Percentiles rank a stretch among this genome's conserved stretches.
These are phyloP conservation scores for Thamnidium elegans DNA, from an alignment of 192 early-diverging fungal species.

Conservation along the genomic window DNA sequence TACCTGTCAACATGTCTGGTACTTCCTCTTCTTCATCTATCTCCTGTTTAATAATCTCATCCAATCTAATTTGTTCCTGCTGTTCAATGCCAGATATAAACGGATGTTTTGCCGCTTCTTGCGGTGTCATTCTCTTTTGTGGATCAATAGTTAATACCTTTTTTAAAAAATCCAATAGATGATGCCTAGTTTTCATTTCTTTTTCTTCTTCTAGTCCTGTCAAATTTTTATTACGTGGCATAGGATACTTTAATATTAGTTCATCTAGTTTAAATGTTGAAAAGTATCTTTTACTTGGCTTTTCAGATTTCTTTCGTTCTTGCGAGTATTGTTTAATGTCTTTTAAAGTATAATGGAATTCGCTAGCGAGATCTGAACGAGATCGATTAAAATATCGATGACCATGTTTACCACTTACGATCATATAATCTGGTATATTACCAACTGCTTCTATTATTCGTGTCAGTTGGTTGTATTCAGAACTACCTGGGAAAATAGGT, in stretches of 20 bases:
- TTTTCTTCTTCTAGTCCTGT: not conserved
- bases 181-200: slow-evolving; percentile 5
- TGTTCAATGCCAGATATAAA: not conserved
- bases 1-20: too few species aligned
- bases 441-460: slow-evolving; percentile 93
- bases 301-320: slow-evolving; percentile 15
- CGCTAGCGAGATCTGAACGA: slow-evolving; percentile 10
- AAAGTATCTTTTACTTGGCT: slow-evolving; percentile 23
- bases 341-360: slow-evolving; percentile 6
- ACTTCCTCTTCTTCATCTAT: too few species aligned
- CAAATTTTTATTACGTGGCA: not conserved
- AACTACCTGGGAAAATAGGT: slow-evolving; percentile 93
- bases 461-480: slow-evolving; percentile 94
- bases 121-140: slow-evolving; percentile 5
- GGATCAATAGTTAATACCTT: slow-evolving; percentile 12
- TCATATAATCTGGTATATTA: not conserved
- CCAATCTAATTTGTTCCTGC: too few species aligned
- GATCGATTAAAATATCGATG: slow-evolving; percentile 77
- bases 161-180: slow-evolving; percentile 18
- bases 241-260: slow-evolving; percentile 16
- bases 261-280: slow-evolving; percentile 2
- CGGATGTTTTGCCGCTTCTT: slow-evolving; percentile 10
- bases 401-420: slow-evolving; percentile 81
- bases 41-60: too few species aligned
- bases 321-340: slow-evolving; percentile 12